Evolutionary conservation across 257 asterid species (phyloP), one percentile per base, ranked within the genome.

Genomic region (Scutellaria galericulata): DNA sequence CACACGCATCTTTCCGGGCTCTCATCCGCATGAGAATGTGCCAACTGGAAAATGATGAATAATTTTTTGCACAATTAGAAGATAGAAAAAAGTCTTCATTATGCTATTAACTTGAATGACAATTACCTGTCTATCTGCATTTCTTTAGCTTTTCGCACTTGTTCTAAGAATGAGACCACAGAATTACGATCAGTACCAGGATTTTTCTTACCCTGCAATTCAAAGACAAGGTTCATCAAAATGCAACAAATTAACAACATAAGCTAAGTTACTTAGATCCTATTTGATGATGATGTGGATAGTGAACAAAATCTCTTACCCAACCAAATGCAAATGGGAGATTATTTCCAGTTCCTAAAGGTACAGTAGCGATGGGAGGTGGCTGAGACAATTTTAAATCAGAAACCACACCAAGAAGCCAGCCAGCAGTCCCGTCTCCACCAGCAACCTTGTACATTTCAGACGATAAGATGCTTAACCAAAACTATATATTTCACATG

Each of bases 281-380:
- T 62, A 42, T 41, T 62, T 18, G n/a, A 48, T 10, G 24, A 27
- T 47, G 59, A 48, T 66, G 14, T 7, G 24, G 4, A 24, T 15
- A 35, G 48, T 63, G 40, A 63, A 18, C 40, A 9, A 63, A 63
- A 10, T 8, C 31, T 31, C 86, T 74, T 74, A 94, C 98, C 97
- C 97, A 94, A 48, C 97, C 98, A 81, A 94, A 94, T 61, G 97
- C 86, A 59, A 88, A 94, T n/a, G 99, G 98, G 35, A 91, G 97
- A 83, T 94, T 94, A 75, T 94, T 94, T 79, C 99, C 98, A n/a
- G 99, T 94, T 80, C 98, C 99, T 79, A 94, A 71, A 27, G 97
- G 97, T 76, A 94, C 81, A 27, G 96, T 91, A 22, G 98, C 97
- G 46, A 94, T 83, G 13, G 99, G 97, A 9, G 97, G 99, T 20